These are phyloP conservation scores for Rhizopogon sp. DNA, from an alignment of 768 basidiomycete species.

Conservation along the genomic window DNA sequence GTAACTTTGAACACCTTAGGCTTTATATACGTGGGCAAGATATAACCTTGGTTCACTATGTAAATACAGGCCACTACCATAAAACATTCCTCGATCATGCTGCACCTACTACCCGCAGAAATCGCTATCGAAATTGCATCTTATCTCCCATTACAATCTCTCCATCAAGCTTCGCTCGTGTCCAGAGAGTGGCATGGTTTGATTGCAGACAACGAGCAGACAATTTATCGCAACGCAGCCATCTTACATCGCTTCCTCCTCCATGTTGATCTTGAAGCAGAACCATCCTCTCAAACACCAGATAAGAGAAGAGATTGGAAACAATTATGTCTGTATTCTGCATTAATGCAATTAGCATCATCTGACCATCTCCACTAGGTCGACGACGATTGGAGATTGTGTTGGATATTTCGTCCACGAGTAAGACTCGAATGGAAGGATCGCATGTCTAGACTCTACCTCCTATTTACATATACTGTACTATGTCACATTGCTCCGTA, in stretches of 20 bases:
- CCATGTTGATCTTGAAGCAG: conserved; percentile 25
- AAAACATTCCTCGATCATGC: conserved; percentile 18
- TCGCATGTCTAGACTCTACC: no score
- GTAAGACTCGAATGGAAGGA: no score
- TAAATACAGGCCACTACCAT: no score
- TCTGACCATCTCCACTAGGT: conserved; percentile 32
- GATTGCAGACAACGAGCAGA: conserved; percentile 38
- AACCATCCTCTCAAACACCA: conserved; percentile 17
- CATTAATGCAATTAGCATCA: neutral
- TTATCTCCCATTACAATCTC: conserved; percentile 42
- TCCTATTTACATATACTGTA: no score
- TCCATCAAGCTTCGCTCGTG: conserved; percentile 32
- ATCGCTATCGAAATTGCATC: conserved; percentile 44
- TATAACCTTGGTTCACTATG: no score
- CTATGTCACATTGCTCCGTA: no score
- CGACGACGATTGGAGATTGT: conserved; percentile 29
- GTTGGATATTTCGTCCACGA: no score
- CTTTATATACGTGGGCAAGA: no score
- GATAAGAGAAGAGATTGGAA: conserved; percentile 49
- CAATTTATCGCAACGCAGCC: conserved; percentile 56
- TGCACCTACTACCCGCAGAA: conserved; percentile 52
- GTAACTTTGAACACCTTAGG: no score
- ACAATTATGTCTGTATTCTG: conserved; percentile 43
- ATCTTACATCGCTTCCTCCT: conserved; percentile 42
- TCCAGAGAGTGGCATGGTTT: conserved; percentile 47